These are phyloP conservation scores for Acephala macrosclerotiorum DNA, from an alignment of 2,329 filamentous ascomycete species.

Conservation along the genomic window DNA sequence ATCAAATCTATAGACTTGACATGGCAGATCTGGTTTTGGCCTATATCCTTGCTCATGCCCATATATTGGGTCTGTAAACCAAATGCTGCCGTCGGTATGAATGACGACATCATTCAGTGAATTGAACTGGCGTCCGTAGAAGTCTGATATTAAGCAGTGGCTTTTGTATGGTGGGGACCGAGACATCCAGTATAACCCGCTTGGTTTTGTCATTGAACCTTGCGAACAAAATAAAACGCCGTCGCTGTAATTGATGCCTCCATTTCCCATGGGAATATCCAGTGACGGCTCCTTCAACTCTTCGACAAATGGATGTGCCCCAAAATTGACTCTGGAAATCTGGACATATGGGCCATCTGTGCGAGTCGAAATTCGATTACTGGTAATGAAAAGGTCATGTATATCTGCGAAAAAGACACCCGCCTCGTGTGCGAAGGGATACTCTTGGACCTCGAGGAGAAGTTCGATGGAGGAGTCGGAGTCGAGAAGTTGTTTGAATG, in stretches of 20 bases:
- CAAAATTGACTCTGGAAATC: slow-evolving; percentile 27
- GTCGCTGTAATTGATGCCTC: slow-evolving; percentile 34
- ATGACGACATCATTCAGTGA: slow-evolving; percentile 66
- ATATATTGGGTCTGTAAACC: slow-evolving; percentile 70
- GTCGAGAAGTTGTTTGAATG: slow-evolving; percentile 59
- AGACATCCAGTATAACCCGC: slow-evolving; percentile 36
- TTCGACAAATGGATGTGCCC: slow-evolving; percentile 6
- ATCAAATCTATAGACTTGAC: slow-evolving; percentile 66
- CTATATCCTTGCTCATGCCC: slow-evolving; percentile 66
- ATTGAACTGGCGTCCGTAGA: slow-evolving; percentile 64
- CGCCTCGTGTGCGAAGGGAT: slow-evolving; percentile 58
- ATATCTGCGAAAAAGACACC: slow-evolving; percentile 51
- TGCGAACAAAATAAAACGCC: slow-evolving; percentile 40
- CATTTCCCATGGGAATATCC: slow-evolving; percentile 31
- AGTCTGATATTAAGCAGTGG: slow-evolving; percentile 63
- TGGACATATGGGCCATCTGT: slow-evolving; percentile 24
- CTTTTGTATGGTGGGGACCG: slow-evolving; percentile 27
- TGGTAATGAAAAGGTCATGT: slow-evolving; percentile 32
- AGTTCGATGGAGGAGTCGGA: slow-evolving; percentile 56
- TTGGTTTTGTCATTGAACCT: slow-evolving; percentile 22
- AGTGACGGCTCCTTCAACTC: slow-evolving; percentile 26
- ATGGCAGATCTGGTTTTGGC: slow-evolving; percentile 57
- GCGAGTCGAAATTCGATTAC: slow-evolving; percentile 23
- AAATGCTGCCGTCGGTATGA: slow-evolving; percentile 62
- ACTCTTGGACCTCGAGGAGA: slow-evolving; percentile 41